Conservation (phyloP, 2,329 filamentous ascomycete species). For the Colletotrichum sp. region DNA sequence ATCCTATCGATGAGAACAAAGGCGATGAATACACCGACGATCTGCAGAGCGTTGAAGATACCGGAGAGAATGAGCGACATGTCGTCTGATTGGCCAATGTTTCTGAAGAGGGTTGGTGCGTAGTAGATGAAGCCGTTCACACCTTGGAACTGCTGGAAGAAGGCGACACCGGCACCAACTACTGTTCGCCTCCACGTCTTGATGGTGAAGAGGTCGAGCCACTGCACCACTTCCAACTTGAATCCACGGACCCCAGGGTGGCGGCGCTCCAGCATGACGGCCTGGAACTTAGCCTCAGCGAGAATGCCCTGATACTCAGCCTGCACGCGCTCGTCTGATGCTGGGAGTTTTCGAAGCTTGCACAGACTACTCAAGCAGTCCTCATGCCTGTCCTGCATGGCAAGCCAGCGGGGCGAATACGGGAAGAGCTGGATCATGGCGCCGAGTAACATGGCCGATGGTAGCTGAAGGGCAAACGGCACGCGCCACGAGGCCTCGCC, state of each 20-base stretch:
- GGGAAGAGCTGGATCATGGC: slow-evolving; percentile 49
- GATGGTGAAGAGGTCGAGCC: slow-evolving; percentile 51
- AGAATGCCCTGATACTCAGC: slow-evolving; percentile 55
- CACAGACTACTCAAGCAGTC: slow-evolving; percentile 41
- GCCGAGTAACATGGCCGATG: slow-evolving; percentile 41
- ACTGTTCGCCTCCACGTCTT: slow-evolving; percentile 47
- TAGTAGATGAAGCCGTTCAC: slow-evolving; percentile 28
- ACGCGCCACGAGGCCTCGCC: slow-evolving; percentile 48
- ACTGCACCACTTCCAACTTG: slow-evolving; percentile 48
- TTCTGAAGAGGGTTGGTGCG: slow-evolving; percentile 29
- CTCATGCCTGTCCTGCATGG: slow-evolving; percentile 38
- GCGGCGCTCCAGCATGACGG: slow-evolving; percentile 40
- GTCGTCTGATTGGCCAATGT: slow-evolving; percentile 29
- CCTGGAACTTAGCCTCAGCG: slow-evolving; percentile 51
- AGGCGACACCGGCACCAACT: slow-evolving; percentile 35
- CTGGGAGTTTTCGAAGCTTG: slow-evolving; percentile 45
- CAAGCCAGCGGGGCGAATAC: slow-evolving; percentile 51
- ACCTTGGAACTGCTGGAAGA: slow-evolving; percentile 26
- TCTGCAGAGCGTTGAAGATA: slow-evolving; percentile 38
- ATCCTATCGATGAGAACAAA: slow-evolving; percentile 46
- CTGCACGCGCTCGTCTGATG: slow-evolving; percentile 45
- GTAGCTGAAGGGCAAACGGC: slow-evolving; percentile 51
- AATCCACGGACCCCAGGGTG: slow-evolving; percentile 37
- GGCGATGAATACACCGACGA: slow-evolving; percentile 30
- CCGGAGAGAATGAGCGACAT: slow-evolving; percentile 37